phyloP scores from a whole-genome alignment of 805 yeast species.

The Cyberlindnera xylosilytica region DNA sequence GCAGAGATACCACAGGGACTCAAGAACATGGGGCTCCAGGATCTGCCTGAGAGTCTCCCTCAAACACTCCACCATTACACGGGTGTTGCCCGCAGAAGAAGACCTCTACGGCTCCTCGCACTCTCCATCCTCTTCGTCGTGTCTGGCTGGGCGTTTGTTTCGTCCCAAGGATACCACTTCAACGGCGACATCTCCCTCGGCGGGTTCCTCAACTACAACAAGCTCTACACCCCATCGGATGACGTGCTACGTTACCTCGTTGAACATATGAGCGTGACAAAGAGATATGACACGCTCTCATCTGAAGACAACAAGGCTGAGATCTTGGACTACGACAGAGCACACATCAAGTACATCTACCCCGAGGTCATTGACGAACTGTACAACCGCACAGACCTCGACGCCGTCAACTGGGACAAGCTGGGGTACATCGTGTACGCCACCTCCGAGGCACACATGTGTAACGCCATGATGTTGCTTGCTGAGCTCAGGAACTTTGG shows the following conservation, averaged over 20 bases:
- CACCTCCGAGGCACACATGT: slow-evolving; percentile 47
- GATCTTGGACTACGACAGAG: slow-evolving; percentile 21
- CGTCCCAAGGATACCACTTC: too few species aligned
- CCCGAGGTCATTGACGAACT: slow-evolving; percentile 22
- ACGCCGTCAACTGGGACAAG: slow-evolving; percentile 37
- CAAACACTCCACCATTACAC: too few species aligned
- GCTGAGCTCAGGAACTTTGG: slow-evolving; percentile 35
- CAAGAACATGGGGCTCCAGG: too few species aligned
- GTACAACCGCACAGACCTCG: slow-evolving; percentile 15
- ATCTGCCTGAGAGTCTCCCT: too few species aligned
- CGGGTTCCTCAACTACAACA: background rate
- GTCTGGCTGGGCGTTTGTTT: background rate
- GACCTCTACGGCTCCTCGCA: too few species aligned
- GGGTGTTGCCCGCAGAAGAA: too few species aligned
- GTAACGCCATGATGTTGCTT: slow-evolving; percentile 49
- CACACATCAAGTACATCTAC: slow-evolving; percentile 20
- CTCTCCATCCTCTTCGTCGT: background rate
- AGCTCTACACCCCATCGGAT: background rate
- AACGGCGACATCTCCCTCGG: background rate
- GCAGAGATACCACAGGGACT: too few species aligned
- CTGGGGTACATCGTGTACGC: slow-evolving; percentile 62
- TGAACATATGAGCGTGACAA: too few species aligned
- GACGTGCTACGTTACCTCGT: background rate
- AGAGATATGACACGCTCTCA: background rate
- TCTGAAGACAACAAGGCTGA: background rate